Evolutionary conservation across 2,329 filamentous ascomycete species (phyloP), one percentile per base, ranked within the genome.

Genomic region (Cercospora sojina): DNA sequence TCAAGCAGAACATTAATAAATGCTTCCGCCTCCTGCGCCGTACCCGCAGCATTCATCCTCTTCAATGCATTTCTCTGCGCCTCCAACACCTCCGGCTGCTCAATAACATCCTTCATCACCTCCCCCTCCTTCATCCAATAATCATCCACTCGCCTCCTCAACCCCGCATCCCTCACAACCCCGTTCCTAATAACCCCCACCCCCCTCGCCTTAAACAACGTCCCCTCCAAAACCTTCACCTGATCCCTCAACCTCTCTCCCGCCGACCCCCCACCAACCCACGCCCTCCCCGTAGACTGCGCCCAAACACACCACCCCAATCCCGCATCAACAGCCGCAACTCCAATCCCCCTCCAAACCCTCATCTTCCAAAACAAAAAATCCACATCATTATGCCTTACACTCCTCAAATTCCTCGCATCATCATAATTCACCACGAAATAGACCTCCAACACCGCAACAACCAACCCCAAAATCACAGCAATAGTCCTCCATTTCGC

Each of bases 51-150:
- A 74, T 92, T 84, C 66, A 92, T 84, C 62, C 88, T 84, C 73
- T 82, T 81, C 70, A 93, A 77, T 10, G 88, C 90, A 75, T 88
- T 85, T 66, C 90, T 88, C 68, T 92, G 85, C 61, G 89, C 87
- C 73, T 89, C 88, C 38, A 91, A 80, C 7, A 93, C 91, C 68
- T 91, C 90, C 68, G 87, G 84, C 69, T 94, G 90, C 81, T 93
- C 90, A 85, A 96, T 90, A 25, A 91, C 87, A 74, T 90, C 87
- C 38, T 85, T 82, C 85, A 91, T 92, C 31, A 92, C 78, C 60
- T 85, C 82, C 6, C 87, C 90, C 80, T 97, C 92, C 53, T 90
- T 89, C 9, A 83, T 81, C 94, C 94, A 98, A 79, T 97, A 97
- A 16, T 83, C 84, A 71, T 89, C 86, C 59, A 86, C 85, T 65